A percentile compares a stretch with the other conserved stretches of the same genome.
phyloP scores from a whole-genome alignment of 441 rosid genomes.

The Francoa sonchifolia region DNA sequence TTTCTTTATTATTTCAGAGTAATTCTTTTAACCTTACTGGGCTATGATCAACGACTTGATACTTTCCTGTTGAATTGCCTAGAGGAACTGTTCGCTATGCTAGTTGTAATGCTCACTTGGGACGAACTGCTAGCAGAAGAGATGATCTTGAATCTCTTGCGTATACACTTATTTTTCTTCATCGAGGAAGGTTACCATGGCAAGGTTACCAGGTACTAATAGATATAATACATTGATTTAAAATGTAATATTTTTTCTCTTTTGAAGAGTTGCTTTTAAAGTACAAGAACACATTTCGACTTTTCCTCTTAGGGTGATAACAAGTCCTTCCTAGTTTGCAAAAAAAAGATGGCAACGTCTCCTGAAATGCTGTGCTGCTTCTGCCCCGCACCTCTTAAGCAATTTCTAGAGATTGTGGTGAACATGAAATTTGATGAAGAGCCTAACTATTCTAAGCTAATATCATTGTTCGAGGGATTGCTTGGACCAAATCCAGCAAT shows the following conservation, averaged over 20 bases:
- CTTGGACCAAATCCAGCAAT: conserved; percentile 80
- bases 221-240: neutral
- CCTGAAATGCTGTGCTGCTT: conserved; percentile 92
- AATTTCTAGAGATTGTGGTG: conserved; percentile 87
- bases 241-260: conserved; percentile 4
- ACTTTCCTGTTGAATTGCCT: neutral
- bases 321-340: conserved; percentile 88
- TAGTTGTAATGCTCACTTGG: conserved; percentile 95
- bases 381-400: conserved; percentile 79
- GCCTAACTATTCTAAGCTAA: conserved; percentile 76
- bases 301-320: conserved; percentile 61
- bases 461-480: conserved; percentile 74
- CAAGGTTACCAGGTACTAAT: conserved; percentile 87
- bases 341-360: conserved; percentile 95
- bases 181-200: conserved; percentile 93
- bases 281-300: neutral
- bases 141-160: conserved; percentile 98
- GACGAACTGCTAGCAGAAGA: conserved; percentile 94
- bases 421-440: conserved; percentile 98
- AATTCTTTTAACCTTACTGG: conserved; percentile 1
- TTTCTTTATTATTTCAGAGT: conserved; percentile 7
- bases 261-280: conserved; percentile 1
- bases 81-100: conserved; percentile 94
- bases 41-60: too few species aligned
- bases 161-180: conserved; percentile 82